phyloP scores from a whole-genome alignment of 2,329 filamentous ascomycete genomes.

The Apiospora malaysiana region DNA sequence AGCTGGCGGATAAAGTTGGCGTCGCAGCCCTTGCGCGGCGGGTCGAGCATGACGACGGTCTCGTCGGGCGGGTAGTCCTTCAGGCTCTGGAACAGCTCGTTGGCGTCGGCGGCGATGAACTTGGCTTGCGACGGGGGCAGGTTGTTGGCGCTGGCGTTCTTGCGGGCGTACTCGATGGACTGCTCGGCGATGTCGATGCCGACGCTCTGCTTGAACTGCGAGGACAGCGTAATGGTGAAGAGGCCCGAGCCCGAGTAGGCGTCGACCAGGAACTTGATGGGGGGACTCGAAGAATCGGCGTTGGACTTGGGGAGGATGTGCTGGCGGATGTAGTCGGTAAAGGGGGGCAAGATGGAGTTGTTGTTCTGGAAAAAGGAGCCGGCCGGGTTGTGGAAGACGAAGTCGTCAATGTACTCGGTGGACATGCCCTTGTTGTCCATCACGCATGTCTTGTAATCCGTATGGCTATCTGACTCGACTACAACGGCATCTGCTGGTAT shows the following conservation, averaged over 20 bases:
- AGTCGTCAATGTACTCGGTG: constrained; percentile 87
- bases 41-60: constrained; percentile 94
- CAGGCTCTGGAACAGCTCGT: constrained; percentile 79
- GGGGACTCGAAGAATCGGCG: constrained; percentile 32
- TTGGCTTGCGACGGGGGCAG: constrained; percentile 71
- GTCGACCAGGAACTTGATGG: constrained; percentile 89
- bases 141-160: constrained; percentile 80
- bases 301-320: constrained; percentile 67
- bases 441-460: constrained; percentile 86
- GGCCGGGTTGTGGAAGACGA: constrained; percentile 87
- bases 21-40: constrained; percentile 95
- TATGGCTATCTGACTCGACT: constrained; percentile 63
- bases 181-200: constrained; percentile 88
- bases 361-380: constrained; percentile 99
- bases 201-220: constrained; percentile 80
- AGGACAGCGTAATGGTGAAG: constrained; percentile 92
- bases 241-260: constrained; percentile 97
- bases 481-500: constrained; percentile 50
- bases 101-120: constrained; percentile 90
- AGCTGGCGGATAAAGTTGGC: constrained; percentile 82
- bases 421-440: constrained; percentile 83
- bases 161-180: constrained; percentile 78
- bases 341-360: constrained; percentile 90
- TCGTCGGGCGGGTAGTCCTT: constrained; percentile 72
- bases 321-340: constrained; percentile 86